phyloP scores from a whole-genome alignment of 371 early-diverging fungal genomes.

The Funneliformis caledonium region DNA sequence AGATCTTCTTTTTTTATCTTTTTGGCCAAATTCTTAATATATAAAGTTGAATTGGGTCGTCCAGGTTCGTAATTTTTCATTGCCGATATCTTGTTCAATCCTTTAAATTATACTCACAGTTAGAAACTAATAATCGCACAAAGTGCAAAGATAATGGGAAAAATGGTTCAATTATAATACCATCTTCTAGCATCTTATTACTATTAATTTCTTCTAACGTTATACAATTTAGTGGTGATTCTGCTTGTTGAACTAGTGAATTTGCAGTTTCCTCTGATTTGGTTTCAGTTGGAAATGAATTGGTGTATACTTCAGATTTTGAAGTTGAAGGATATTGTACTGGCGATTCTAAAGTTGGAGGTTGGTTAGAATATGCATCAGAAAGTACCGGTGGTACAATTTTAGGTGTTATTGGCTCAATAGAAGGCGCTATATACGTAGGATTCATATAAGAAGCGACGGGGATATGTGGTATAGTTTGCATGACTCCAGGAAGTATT shows the following conservation, averaged over 20 bases:
- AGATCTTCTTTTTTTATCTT: constrained; percentile 47
- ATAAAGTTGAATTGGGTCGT: constrained; percentile 79
- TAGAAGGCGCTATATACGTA: no score
- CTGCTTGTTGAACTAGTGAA: neutral
- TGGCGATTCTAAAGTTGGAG: neutral
- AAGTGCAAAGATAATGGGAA: neutral
- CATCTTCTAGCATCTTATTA: constrained; percentile 9
- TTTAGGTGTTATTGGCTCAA: neutral
- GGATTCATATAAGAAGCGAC: no score
- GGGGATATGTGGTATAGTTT: neutral
- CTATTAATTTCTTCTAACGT: constrained; percentile 23
- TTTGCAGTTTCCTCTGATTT: neutral
- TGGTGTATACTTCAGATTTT: neutral
- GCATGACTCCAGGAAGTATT: neutral
- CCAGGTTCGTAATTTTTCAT: constrained; percentile 63
- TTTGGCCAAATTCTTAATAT: constrained; percentile 73
- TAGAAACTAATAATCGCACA: neutral
- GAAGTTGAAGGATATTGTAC: no score
- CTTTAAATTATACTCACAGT: constrained; percentile 16
- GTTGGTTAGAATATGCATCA: no score
- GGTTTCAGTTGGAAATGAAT: neutral
- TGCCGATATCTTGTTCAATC: constrained; percentile 47
- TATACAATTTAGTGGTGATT: constrained; percentile 17
- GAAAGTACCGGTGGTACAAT: neutral
- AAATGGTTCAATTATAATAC: constrained; percentile 11